phyloP scores from a whole-genome alignment of 768 basidiomycete species.

The Baorangia bicolor region DNA sequence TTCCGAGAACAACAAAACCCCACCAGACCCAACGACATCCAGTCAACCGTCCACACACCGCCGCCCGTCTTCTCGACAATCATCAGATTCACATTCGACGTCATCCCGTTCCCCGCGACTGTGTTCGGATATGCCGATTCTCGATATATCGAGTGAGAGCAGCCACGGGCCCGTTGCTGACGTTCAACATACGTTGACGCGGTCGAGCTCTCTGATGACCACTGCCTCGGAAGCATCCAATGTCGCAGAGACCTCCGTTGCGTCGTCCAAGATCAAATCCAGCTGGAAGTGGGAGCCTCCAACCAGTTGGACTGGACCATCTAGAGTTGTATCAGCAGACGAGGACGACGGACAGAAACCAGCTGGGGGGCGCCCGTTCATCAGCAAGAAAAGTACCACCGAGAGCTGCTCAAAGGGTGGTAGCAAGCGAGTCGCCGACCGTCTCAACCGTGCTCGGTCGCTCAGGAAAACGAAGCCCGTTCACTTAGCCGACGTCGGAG shows the following conservation, averaged over 20 bases:
- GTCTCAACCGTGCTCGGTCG: not conserved
- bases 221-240: not conserved
- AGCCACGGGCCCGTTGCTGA: not conserved
- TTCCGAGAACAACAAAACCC: not conserved
- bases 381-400: not conserved
- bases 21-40: not conserved
- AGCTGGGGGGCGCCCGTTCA: not conserved
- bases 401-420: not conserved
- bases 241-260: not conserved
- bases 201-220: not conserved
- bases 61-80: not conserved
- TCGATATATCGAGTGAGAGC: not conserved
- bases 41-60: not conserved
- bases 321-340: not conserved
- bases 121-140: not conserved
- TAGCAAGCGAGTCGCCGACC: not conserved
- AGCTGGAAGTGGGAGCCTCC: conserved; percentile 24
- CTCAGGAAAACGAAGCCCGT: not conserved
- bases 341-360: not conserved
- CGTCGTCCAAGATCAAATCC: not conserved
- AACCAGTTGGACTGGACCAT: conserved; percentile 24
- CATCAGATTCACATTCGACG: not conserved
- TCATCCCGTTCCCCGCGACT: not conserved
- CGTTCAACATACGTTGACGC: not conserved
- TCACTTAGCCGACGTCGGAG: not conserved